Percentiles rank a stretch among this genome's conserved stretches.
These are phyloP conservation scores for Acanthamoeba sp. DNA, from an alignment of 208 protist species.

Conservation along the genomic window DNA sequence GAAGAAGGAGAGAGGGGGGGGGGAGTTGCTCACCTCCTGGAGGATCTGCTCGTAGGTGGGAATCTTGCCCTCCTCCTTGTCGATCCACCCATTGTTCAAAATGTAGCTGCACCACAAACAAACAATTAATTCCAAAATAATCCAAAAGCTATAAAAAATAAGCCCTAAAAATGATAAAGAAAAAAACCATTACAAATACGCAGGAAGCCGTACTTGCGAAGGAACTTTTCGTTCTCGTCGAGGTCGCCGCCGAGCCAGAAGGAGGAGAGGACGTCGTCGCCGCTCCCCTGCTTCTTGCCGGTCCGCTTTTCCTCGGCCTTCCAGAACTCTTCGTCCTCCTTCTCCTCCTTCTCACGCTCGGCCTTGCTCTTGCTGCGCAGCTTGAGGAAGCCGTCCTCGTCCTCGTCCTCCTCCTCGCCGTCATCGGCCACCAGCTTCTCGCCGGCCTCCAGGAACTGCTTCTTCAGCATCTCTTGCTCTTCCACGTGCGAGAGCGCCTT, in stretches of 20 bases:
- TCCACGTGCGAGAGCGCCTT: slow-evolving; percentile 19
- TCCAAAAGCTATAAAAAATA: too few species aligned
- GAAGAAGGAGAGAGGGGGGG: too few species aligned
- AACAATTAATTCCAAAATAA: too few species aligned
- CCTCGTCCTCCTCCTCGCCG: not conserved
- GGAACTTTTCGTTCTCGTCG: slow-evolving; percentile 45
- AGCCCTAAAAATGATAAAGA: not conserved
- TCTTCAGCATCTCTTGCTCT: slow-evolving; percentile 45
- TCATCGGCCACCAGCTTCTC: not conserved
- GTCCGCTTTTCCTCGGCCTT: slow-evolving; percentile 17
- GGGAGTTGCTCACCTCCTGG: not conserved
- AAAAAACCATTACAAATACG: not conserved
- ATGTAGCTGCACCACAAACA: slow-evolving; percentile 2
- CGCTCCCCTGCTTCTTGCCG: not conserved
- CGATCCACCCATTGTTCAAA: slow-evolving; percentile 45
- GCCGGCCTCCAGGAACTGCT: slow-evolving; percentile 2
- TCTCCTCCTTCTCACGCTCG: slow-evolving; percentile 31
- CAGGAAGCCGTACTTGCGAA: not conserved
- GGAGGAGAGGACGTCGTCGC: slow-evolving; percentile 21
- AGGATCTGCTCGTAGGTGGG: slow-evolving; percentile 2
- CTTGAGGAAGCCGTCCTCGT: not conserved
- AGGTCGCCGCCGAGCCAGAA: slow-evolving; percentile 19
- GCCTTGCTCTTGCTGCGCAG: not conserved
- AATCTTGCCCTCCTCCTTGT: slow-evolving; percentile 14
- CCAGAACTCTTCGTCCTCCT: slow-evolving; percentile 15